Evolutionary conservation across 2,329 filamentous ascomycete genomes (phyloP), one percentile per base, ranked within the genome.

Genomic region (Monilinia vaccinii-corymbosi): DNA sequence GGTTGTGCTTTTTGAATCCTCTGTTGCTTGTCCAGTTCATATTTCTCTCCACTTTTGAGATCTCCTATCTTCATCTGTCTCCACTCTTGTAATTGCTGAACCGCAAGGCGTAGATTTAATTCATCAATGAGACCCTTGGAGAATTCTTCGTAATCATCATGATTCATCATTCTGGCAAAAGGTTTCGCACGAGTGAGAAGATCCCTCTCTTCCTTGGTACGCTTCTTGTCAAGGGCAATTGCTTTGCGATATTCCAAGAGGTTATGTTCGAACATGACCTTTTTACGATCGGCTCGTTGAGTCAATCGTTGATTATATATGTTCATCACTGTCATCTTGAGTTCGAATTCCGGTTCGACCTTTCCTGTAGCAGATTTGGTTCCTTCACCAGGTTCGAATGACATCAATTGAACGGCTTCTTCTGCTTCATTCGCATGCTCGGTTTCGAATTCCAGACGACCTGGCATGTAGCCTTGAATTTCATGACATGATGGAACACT

Each of bases 401-500:
- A 89, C 92, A 99, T 97, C 64, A 96, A 86, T 73, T 99, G 94
- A 2, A 99, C 94, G 0, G 93, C 93, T 75, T 97, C 95, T 76
- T 99, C 94, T 0, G 94, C 94, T 70, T 99, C 94, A 70, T 99
- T 99, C 70, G 93, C 89, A 71, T 96, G 94, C 70, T 99, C 94
- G 0, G 90, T 97, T 78, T 99, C 94, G 65, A 99, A 99, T 71
- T 99, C 94, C 65, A 99, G 75, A 45, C 94, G 91, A 48, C 94
- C 94, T 3, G 94, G 94, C 94, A 99, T 99, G 73, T 96, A 99
- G 3, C 94, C 94, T 74, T 97, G 91, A 42, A 99, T 94, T 74
- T 99, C 94, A 77, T 99, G 94, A 73, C 94, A 99, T 38, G 91
- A 88, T 0, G 94, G 94, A 3, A 97, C 91, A 77, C 89, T 96